Conservation (phyloP, 1,284 basidiomycete species). For the Porodaedalea pini region DNA sequence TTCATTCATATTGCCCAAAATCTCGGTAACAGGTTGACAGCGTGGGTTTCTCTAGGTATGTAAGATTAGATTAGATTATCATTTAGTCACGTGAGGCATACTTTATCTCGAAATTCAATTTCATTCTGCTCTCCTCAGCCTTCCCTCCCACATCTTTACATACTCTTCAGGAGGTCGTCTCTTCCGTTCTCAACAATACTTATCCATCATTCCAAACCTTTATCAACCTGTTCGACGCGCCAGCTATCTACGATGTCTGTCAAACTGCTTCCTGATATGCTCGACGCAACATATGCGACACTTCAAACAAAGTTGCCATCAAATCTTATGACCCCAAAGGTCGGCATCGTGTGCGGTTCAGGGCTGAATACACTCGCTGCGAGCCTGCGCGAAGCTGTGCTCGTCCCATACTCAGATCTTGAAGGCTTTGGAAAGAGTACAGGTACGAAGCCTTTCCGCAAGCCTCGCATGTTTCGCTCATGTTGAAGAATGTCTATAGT, state of each 20-base stretch:
- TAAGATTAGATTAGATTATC: too few species aligned
- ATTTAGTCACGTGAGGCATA: background rate
- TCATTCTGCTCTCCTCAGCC: background rate
- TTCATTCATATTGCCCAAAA: too few species aligned
- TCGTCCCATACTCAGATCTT: slow-evolving; percentile 57
- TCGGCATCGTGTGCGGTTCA: slow-evolving; percentile 79
- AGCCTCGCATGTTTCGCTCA: slow-evolving; percentile 5
- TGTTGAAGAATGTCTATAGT: slow-evolving; percentile 39
- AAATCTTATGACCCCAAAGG: slow-evolving; percentile 48
- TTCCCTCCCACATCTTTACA: background rate
- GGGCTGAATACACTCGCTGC: slow-evolving; percentile 65
- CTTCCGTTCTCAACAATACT: background rate
- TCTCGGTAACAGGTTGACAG: too few species aligned
- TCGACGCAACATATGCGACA: slow-evolving; percentile 21
- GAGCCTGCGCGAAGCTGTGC: slow-evolving; percentile 49
- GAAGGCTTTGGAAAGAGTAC: slow-evolving; percentile 73
- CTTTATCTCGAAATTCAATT: too few species aligned
- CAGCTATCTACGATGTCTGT: slow-evolving; percentile 7
- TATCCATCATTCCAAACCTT: background rate
- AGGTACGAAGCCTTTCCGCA: slow-evolving; percentile 41
- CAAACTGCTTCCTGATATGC: slow-evolving; percentile 13
- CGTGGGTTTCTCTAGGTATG: too few species aligned
- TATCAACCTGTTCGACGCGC: background rate
- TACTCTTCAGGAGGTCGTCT: too few species aligned
- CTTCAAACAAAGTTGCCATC: slow-evolving; percentile 34